phyloP scores from a whole-genome alignment of 164 flowering plant species.

The Nelumbo lutea region DNA sequence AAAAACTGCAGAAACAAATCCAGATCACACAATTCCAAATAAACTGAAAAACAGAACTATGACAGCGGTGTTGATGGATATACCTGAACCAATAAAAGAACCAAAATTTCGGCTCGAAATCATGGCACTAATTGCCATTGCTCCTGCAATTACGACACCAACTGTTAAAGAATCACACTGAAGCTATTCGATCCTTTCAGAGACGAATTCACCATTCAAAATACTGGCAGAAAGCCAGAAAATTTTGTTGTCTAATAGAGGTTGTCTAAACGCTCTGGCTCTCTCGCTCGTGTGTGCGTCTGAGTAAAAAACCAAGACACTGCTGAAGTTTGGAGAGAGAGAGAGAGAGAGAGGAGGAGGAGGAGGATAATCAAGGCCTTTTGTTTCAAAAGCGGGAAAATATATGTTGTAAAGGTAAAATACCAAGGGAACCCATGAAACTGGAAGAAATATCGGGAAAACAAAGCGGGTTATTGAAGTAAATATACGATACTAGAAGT shows the following conservation, averaged over 20 bases:
- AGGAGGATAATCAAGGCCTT: constrained; percentile 21
- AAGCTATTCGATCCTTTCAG: no score
- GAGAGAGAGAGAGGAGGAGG: no score
- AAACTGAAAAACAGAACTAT: neutral
- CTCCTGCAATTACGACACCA: constrained; percentile 1
- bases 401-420: neutral
- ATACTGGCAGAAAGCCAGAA: no score
- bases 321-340: no score
- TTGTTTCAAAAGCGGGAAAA: constrained; percentile 24
- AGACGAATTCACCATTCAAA: no score
- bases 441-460: neutral
- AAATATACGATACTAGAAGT: neutral
- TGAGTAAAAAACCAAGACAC: no score
- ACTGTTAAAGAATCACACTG: neutral
- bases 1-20: neutral
- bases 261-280: no score
- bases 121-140: constrained; percentile 70
- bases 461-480: neutral
- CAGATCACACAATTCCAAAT: neutral
- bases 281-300: no score
- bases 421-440: neutral
- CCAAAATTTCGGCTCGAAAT: constrained; percentile 63
- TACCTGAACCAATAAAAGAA: constrained; percentile 63
- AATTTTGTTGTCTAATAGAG: no score
- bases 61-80: neutral